Evolutionary conservation across 2,329 filamentous ascomycete genomes (phyloP), one percentile per base, ranked within the genome.

Genomic region (Alternaria ventricosa): DNA sequence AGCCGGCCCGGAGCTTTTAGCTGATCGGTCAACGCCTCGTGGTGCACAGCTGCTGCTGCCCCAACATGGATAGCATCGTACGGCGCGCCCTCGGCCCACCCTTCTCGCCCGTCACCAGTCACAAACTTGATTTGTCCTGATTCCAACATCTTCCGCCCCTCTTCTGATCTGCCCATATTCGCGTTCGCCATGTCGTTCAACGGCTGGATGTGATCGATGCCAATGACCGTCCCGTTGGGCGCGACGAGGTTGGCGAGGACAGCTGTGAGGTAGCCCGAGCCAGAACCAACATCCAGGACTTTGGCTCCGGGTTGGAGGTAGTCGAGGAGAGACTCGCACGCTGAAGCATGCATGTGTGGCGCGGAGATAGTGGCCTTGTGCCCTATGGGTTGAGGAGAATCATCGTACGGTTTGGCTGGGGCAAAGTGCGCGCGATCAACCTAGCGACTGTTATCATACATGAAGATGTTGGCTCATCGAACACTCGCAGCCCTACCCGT

Each of bases 61-160:
- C 96, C 96, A 3, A 98, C 96, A 77, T 98, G 96, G 63, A 99
- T 98, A 3, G 92, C 94, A 84, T 98, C 93, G 85, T 95, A 99
- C 0, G 89, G 86, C 18, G 75, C 71, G 65, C 82, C 84, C 12
- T 83, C 81, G 27, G 55, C 61, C 78, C 79, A 85, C 4, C 84
- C 84, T 57, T 79, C 75, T 64, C 84, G 71, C 12, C 84, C 84
- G 81, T 97, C 94, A 0, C 89, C 94, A 0, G 88, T 85, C 2
- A 94, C 85, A 75, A 96, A 96, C 61, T 84, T 83, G 45, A 94
- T 87, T 72, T 85, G 86, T 0, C 90, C 92, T 0, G 79, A 82
- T 2, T 86, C 85, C 13, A 97, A 79, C 58, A 96, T 80, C 11
- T 77, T 75, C 85, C 86, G 69, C 0, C 84, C 84, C 12, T 78